These are phyloP conservation scores for Pythium guiyangense DNA, from an alignment of 352 stramenopile genomes.

Conservation along the genomic window DNA sequence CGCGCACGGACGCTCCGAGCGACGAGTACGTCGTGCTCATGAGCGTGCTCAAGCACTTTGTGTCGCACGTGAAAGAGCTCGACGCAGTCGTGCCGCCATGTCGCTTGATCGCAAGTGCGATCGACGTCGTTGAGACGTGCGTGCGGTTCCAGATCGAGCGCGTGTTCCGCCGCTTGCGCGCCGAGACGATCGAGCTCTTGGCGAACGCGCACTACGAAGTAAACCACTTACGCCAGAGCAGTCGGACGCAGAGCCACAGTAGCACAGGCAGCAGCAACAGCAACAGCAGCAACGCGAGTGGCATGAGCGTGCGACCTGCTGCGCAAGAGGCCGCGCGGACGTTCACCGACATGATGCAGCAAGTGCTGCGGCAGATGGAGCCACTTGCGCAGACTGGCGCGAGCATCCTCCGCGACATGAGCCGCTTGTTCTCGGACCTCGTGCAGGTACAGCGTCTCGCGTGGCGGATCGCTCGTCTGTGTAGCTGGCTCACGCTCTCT, in stretches of 20 bases:
- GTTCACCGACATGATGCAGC: conserved; percentile 75
- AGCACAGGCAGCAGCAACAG: not conserved
- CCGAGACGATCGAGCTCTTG: conserved; percentile 58
- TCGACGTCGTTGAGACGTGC: conserved; percentile 55
- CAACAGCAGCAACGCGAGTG: conserved; percentile 6
- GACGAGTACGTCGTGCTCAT: conserved; percentile 81
- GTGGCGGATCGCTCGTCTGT: not conserved
- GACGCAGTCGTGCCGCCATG: conserved; percentile 56
- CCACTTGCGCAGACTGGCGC: conserved; percentile 66
- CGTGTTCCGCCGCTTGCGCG: conserved; percentile 57
- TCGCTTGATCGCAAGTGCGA: conserved; percentile 33
- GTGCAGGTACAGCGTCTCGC: conserved; percentile 41
- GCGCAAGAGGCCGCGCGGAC: conserved; percentile 44
- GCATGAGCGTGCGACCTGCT: conserved; percentile 45
- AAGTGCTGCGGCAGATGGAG: conserved; percentile 75
- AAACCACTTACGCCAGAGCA: conserved; percentile 25
- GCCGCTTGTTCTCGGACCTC: conserved; percentile 67
- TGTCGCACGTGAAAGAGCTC: conserved; percentile 53
- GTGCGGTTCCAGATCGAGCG: conserved; percentile 78
- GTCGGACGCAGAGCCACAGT: conserved; percentile 21
- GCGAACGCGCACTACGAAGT: conserved; percentile 45
- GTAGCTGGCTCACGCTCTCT: not conserved
- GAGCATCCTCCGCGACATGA: conserved; percentile 66
- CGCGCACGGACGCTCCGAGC: conserved; percentile 18
- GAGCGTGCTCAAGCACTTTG: conserved; percentile 76